Percentiles rank a stretch among this genome's conserved stretches.
phyloP scores from a whole-genome alignment of 1,139 yeast genomes.

The Scheffersomyces illinoinensis region DNA sequence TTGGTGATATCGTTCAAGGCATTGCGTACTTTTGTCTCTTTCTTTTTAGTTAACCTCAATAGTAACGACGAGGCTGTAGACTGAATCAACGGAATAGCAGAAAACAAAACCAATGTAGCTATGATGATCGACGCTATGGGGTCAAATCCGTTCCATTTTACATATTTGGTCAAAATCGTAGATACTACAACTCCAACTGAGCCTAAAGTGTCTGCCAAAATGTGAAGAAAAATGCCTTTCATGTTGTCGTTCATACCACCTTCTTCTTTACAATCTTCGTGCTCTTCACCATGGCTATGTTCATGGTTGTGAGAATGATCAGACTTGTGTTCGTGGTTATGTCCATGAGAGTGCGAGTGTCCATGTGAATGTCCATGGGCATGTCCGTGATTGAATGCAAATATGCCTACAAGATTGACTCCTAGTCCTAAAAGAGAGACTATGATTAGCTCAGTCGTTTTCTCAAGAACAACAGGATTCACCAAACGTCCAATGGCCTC shows the following conservation, averaged over 20 bases:
- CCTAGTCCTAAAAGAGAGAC: conserved; percentile 83
- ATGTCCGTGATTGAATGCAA: conserved; percentile 86
- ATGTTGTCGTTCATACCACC: conserved; percentile 71
- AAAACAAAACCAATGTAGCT: conserved; percentile 73
- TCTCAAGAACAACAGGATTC: conserved; percentile 74
- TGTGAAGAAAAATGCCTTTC: conserved; percentile 92
- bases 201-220: conserved; percentile 93
- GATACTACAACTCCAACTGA: conserved; percentile 95
- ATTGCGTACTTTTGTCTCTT: conserved; percentile 61
- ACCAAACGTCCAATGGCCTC: conserved; percentile 83
- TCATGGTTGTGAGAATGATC: conserved; percentile 30
- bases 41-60: conserved; percentile 53
- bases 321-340: conserved; percentile 9
- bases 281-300: conserved; percentile 10
- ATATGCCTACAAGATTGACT: conserved; percentile 89
- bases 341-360: conserved; percentile 25
- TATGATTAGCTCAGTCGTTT: conserved; percentile 80
- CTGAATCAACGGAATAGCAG: conserved; percentile 80
- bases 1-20: conserved; percentile 66
- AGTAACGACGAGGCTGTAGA: conserved; percentile 79
- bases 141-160: conserved; percentile 71
- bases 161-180: conserved; percentile 62
- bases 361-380: conserved; percentile 37
- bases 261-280: conserved; percentile 15
- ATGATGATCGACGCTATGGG: conserved; percentile 90